These are phyloP conservation scores for Penstemon davidsonii DNA, from an alignment of 257 asterid genomes.

Conservation along the genomic window DNA sequence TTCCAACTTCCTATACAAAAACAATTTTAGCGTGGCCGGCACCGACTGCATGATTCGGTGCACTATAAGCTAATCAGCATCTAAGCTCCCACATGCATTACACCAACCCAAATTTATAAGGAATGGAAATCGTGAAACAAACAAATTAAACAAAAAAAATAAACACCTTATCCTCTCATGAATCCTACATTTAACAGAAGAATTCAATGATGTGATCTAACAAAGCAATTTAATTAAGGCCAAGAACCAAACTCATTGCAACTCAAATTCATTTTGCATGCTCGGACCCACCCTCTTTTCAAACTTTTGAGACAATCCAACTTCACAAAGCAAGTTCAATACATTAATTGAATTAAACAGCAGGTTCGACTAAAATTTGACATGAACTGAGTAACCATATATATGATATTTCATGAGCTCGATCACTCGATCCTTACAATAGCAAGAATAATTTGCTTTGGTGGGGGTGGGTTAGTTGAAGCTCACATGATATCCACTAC, in stretches of 20 bases:
- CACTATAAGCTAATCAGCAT: no score
- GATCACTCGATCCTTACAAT: neutral
- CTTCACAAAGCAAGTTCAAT: no score
- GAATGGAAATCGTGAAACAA: neutral
- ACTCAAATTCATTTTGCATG: no score
- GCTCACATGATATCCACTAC: slow-evolving; percentile 7
- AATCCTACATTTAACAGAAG: no score
- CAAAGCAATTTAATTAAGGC: no score
- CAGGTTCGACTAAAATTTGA: no score
- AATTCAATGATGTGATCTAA: no score
- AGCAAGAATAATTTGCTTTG: slow-evolving; percentile 2
- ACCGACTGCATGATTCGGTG: neutral
- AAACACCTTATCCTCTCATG: neutral
- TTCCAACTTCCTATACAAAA: neutral
- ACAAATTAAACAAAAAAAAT: neutral
- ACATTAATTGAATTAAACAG: no score
- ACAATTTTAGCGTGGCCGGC: neutral
- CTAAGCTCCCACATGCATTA: no score
- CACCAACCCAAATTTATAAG: neutral
- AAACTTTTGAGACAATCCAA: no score
- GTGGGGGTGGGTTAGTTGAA: neutral
- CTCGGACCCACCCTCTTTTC: no score
- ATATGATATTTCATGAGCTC: slow-evolving; percentile 11
- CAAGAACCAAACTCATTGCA: no score
- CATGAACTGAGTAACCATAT: neutral